Percentiles rank a stretch among this genome's conserved stretches.
phyloP scores from a whole-genome alignment of 2,329 filamentous ascomycete species.

The Trichophyton verrucosum region DNA sequence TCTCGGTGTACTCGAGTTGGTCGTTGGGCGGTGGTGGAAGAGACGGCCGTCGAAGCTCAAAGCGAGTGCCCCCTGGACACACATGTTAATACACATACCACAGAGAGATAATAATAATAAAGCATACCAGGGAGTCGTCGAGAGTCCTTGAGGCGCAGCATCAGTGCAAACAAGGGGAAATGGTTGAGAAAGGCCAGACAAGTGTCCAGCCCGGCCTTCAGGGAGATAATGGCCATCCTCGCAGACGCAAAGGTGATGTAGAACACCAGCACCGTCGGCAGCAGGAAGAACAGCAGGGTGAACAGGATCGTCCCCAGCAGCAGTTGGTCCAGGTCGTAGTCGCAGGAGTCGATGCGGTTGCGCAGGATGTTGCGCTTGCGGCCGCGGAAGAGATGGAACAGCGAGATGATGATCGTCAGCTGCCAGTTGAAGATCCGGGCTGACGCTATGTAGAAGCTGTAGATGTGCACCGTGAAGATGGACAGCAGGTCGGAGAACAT shows the following conservation, averaged over 20 bases:
- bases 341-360: slow-evolving; percentile 95
- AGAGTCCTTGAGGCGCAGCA: slow-evolving; percentile 91
- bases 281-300: slow-evolving; percentile 82
- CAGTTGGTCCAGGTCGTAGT: slow-evolving; percentile 95
- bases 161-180: slow-evolving; percentile 91
- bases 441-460: slow-evolving; percentile 94
- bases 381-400: slow-evolving; percentile 97
- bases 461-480: slow-evolving; percentile 85
- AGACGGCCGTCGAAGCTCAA: slow-evolving; percentile 67
- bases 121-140: slow-evolving; percentile 64
- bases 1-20: slow-evolving; percentile 41
- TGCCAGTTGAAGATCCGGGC: slow-evolving; percentile 98
- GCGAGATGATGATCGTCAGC: slow-evolving; percentile 84
- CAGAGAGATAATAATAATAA: slow-evolving; percentile 9
- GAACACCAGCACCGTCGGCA: slow-evolving; percentile 91
- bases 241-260: slow-evolving; percentile 93
- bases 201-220: slow-evolving; percentile 87
- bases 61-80: slow-evolving; percentile 61
- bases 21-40: slow-evolving; percentile 15
- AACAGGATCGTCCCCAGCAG: slow-evolving; percentile 94
- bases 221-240: slow-evolving; percentile 83
- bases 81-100: background rate
- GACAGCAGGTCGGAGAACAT: slow-evolving; percentile 90
- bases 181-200: slow-evolving; percentile 89
- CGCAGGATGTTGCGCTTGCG: slow-evolving; percentile 96